Evolutionary conservation across 305 asterid species (phyloP), one percentile per base, ranked within the genome.

Genomic region (Fraxinus latifolia): DNA sequence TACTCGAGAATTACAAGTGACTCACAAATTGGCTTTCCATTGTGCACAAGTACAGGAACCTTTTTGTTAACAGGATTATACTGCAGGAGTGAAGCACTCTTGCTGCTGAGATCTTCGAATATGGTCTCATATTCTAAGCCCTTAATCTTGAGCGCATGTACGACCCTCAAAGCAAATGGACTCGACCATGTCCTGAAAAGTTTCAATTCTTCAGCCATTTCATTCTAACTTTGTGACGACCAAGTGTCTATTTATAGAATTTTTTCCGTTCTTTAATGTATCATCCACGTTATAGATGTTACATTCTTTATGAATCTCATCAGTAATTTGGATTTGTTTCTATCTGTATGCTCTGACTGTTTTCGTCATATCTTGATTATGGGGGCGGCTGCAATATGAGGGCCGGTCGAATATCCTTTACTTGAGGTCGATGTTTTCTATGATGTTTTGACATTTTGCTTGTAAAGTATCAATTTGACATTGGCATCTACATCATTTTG

Each of bases 1-100:
- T 93, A 93, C 81, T 94, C 98, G 2, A 94, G 95, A 79, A 93
- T 91, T 34, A 91, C 89, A 1, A 91, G 91, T 23, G 98, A 94
- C 85, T 94, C 97, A 62, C 90, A 90, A 29, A 91, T 78, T 8
- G 95, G 89, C 14, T 85, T 87, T 7, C 91, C 95, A 1, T 90
- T 89, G 91, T 92, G 98, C 37, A 94, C 84, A 25, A 94, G 89
- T 76, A 90, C 83, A 27, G 96, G 96, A 19, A 94, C 77, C 83
- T 92, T 91, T 82, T 85, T 87, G 84, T 90, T 65, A 8, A 89
- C 73, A 29, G 97, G 95, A 78, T 93, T 93, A 85, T 86, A 88
- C 79, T 89, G 86, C 19, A 88, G 84, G 37, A 91, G 91, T 6
- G 81, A 19, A 81, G 80, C 80, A 77, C 93, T 91, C 89, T 93